phyloP scores from a whole-genome alignment of 257 asterid species.

The Capsicum rhomboideum region DNA sequence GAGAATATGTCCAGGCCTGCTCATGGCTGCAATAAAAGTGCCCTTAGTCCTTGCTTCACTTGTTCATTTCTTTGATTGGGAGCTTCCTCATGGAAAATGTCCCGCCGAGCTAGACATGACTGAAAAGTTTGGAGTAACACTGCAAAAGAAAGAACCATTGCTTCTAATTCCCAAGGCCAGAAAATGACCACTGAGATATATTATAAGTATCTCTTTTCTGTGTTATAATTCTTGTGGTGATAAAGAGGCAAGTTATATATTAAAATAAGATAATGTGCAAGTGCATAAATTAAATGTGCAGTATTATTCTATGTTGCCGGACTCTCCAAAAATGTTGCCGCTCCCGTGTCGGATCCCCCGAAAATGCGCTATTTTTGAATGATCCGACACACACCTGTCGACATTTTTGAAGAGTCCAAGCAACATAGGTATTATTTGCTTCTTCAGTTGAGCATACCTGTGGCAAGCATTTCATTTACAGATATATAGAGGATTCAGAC shows the following conservation, averaged over 20 bases:
- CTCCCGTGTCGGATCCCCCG: too few species aligned
- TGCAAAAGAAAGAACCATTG: conserved; percentile 16
- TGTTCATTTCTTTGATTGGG: conserved; percentile 23
- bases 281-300: not conserved
- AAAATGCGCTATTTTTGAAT: too few species aligned
- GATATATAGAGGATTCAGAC: too few species aligned
- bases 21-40: conserved; percentile 26
- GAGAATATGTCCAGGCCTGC: conserved; percentile 42
- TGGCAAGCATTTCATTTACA: not conserved
- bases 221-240: not conserved
- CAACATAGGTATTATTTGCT: too few species aligned
- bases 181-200: not conserved
- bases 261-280: not conserved
- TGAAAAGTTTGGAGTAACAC: conserved; percentile 14
- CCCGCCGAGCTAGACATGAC: conserved; percentile 6
- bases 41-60: conserved; percentile 21
- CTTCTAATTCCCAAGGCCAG: conserved; percentile 23
- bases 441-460: too few species aligned
- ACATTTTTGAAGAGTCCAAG: too few species aligned
- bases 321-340: too few species aligned
- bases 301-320: too few species aligned
- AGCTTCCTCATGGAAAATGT: conserved; percentile 4
- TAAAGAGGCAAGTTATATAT: not conserved
- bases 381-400: too few species aligned
- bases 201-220: not conserved